Percentiles rank a stretch among this genome's conserved stretches.
Conservation (phyloP, 768 basidiomycete genomes). For the Leccinum arenicola region DNA sequence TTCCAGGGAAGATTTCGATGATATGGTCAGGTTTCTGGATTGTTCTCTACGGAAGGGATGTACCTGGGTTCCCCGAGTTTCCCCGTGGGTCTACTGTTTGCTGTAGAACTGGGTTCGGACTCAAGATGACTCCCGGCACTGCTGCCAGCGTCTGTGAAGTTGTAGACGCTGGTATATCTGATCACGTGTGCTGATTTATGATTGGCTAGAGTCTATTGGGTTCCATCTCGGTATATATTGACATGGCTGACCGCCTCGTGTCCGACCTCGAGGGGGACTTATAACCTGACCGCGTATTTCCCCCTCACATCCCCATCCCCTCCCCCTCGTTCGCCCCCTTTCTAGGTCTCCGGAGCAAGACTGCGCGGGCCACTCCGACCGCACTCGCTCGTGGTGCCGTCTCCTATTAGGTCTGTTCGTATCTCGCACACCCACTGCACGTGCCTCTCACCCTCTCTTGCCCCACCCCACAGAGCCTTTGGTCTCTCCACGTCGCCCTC, state of each 20-base stretch:
- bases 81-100: not conserved
- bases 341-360: conserved; percentile 18
- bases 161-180: not conserved
- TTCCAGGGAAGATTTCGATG: not conserved
- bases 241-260: conserved; percentile 23
- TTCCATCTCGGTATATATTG: conserved; percentile 9
- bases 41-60: not conserved
- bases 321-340: conserved; percentile 14
- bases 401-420: conserved; percentile 13
- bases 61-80: not conserved
- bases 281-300: conserved; percentile 12
- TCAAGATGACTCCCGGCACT: not conserved
- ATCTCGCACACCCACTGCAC: not conserved
- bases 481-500: not conserved
- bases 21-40: too few species aligned
- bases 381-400: conserved; percentile 14
- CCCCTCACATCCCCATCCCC: not conserved
- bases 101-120: not conserved
- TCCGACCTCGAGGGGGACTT: conserved; percentile 24
- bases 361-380: conserved; percentile 23
- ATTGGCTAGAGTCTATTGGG: conserved; percentile 23
- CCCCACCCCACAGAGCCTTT: conserved; percentile 2
- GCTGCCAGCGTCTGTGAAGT: too few species aligned
- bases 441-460: not conserved
- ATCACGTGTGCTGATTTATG: conserved; percentile 23